phyloP scores from a whole-genome alignment of 75 land plant species.

The Pinus taeda region DNA sequence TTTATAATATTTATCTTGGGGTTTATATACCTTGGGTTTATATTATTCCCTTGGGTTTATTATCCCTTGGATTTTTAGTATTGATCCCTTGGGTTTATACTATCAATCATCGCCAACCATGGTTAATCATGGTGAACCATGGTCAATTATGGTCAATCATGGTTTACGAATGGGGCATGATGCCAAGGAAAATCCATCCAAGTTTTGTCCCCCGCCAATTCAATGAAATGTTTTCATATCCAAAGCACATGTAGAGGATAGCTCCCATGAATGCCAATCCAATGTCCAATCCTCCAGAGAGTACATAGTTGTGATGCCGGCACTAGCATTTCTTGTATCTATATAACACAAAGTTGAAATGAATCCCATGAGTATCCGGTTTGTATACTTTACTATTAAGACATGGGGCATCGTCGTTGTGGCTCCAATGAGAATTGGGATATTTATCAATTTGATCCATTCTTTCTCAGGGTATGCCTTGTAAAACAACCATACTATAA shows the following conservation, averaged over 20 bases:
- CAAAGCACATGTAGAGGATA: slow-evolving; percentile 57
- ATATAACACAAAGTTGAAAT: slow-evolving; percentile 62
- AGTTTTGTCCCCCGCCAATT: slow-evolving; percentile 77
- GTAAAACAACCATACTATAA: slow-evolving; percentile 65
- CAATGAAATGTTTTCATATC: slow-evolving; percentile 27
- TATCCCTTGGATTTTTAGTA: too few relatives aligned
- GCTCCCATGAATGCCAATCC: slow-evolving; percentile 90
- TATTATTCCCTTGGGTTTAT: too few relatives aligned
- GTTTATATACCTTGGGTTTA: too few relatives aligned
- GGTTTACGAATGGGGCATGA: slow-evolving; percentile 47
- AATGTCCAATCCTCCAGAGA: slow-evolving; percentile 89
- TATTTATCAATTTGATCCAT: slow-evolving; percentile 74
- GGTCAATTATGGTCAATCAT: too few relatives aligned
- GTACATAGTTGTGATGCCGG: slow-evolving; percentile 72
- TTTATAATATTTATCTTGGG: too few relatives aligned
- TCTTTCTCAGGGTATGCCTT: slow-evolving; percentile 47
- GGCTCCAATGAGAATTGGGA: slow-evolving; percentile 78
- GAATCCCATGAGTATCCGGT: slow-evolving; percentile 71
- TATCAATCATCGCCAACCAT: too few relatives aligned
- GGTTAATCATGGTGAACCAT: too few relatives aligned
- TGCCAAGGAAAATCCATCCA: slow-evolving; percentile 78
- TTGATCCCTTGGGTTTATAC: too few relatives aligned
- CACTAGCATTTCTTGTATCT: slow-evolving; percentile 61
- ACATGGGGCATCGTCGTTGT: slow-evolving; percentile 81
- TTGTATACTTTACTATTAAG: slow-evolving; percentile 77